Base-by-base conservation (phyloP, 164 flowering plant species). In the Umbellularia californica region DNA sequence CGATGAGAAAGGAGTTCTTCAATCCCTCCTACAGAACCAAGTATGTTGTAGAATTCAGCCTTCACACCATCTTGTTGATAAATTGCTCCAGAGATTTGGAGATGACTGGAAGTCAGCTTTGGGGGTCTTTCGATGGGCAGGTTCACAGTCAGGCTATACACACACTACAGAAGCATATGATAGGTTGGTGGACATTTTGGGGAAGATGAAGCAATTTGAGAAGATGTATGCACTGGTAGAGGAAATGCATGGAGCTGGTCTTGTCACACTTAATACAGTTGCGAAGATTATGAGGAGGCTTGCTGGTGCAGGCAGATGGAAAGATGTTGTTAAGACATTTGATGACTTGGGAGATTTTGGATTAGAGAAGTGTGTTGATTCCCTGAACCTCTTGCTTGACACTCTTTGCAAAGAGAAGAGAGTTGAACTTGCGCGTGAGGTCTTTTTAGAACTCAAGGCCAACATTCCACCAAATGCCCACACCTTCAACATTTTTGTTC, bases 31-130 rank as follows among this genome's bases (percentile, higher is more conserved):
- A 35, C 22, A 68, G 24, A 89, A 91, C 52, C 71, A 70, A 70
- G 65, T 65, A 58, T 85, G 86, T 77, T 50, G 73, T 71, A 24
- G 55, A 5, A 74, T 90, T 55, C 70, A 71, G 50, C 72, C 84
- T 24, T 83, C 89, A 23, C 72, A 79, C 24, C 3, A 47, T 55
- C 80, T 88, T 65, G 84, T 91, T 15, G 58, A 78, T 33, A 79
- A 69, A 72, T 77, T 93, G 81, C 90, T 93, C 14, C 77, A 60
- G 50, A 85, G 90, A 35, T 91, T 85, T 74, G 86, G 77, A 72
- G 87, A 89, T 77, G 93, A 93, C 72, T 93, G 96, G 93, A 91
- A 82, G 78, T 87, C 90, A 75, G 93, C 98, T 22, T 70, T 91
- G 77, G 92, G 90, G 25, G 58, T 87, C 65, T 91, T 91, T 58